A percentile compares a stretch with the other conserved stretches of the same genome.
Conservation (phyloP, 805 yeast species). For the Candida chilensis region DNA sequence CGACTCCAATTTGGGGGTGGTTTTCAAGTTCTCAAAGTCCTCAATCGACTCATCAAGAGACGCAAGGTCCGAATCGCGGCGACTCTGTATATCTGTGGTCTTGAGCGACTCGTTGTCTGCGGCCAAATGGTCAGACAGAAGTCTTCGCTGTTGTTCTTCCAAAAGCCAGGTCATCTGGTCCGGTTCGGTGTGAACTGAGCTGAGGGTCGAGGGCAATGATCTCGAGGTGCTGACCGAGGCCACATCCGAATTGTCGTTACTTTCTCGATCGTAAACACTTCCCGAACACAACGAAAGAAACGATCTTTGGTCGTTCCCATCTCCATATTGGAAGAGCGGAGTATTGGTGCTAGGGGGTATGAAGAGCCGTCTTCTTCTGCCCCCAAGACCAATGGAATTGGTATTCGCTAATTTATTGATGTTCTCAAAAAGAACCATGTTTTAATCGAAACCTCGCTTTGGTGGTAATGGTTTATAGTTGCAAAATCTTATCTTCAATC, state of each 20-base stretch:
- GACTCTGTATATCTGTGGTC: neutral
- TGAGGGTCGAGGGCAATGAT: conserved; percentile 28
- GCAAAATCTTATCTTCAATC: too few species aligned
- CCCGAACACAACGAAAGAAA: conserved; percentile 28
- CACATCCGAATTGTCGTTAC: conserved; percentile 21
- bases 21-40: conserved; percentile 21
- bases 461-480: too few species aligned
- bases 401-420: neutral
- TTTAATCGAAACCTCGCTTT: too few species aligned
- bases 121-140: conserved; percentile 8
- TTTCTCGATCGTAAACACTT: conserved; percentile 16
- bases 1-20: conserved; percentile 16
- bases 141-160: conserved; percentile 30
- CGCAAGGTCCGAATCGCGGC: neutral
- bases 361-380: conserved; percentile 26
- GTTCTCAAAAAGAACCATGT: conserved; percentile 1
- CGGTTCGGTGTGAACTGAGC: conserved; percentile 21
- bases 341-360: conserved; percentile 34
- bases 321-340: conserved; percentile 32
- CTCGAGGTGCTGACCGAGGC: conserved; percentile 31
- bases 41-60: conserved; percentile 3
- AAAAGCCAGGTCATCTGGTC: conserved; percentile 33
- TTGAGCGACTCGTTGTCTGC: neutral
- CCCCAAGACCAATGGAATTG: conserved; percentile 11
- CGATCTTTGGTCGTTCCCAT: conserved; percentile 32